Base-by-base conservation (phyloP, 2,329 filamentous ascomycete species). In the Sordariomycetes sp. region DNA sequence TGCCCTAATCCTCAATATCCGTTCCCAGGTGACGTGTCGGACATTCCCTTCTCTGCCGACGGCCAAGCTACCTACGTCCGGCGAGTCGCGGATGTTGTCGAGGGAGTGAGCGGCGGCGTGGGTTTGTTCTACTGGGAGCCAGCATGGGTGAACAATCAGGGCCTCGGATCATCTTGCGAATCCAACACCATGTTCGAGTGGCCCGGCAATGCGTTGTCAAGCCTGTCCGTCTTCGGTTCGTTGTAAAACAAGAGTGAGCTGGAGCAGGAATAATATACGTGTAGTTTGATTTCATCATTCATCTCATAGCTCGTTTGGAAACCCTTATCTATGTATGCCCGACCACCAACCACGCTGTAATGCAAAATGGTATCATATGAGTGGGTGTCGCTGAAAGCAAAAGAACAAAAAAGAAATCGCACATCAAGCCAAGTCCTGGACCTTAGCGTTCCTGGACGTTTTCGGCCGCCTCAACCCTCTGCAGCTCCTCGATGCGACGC, bases 51-150 rank as follows among this genome's bases (percentile, higher is more conserved):
- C 43, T 74, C 69, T 3, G 70, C 66, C 0, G 72, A 63, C 0
- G 82, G 82, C 0, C 82, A 86, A 61, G 57, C 58, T 2, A 64
- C 62, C 3, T 86, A 76, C 54, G 54, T 86, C 34, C 61, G 72
- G 52, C 57, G 69, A 37, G 64, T 86, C 14, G 77, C 76, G 0
- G 58, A 58, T 2, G 59, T 75, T 2, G 68, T 84, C 0, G 58
- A 61, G 2, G 64, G 57, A 2, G 67, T 75, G 1, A 61, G 54
- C 2, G 65, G 67, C 2, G 77, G 77, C 0, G 54, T 61, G 19
- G 82, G 79, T 0, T 29, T 86, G 7, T 84, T 79, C 41, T 86
- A 85, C 44, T 86, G 81, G 81, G 81, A 86, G 51, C 79, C 79
- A 0, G 75, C 72, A 1, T 86, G 79, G 79, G 62, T 84, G 41